Conservation (phyloP, 352 stramenopile species). For the Pythium pyrilobum region DNA sequence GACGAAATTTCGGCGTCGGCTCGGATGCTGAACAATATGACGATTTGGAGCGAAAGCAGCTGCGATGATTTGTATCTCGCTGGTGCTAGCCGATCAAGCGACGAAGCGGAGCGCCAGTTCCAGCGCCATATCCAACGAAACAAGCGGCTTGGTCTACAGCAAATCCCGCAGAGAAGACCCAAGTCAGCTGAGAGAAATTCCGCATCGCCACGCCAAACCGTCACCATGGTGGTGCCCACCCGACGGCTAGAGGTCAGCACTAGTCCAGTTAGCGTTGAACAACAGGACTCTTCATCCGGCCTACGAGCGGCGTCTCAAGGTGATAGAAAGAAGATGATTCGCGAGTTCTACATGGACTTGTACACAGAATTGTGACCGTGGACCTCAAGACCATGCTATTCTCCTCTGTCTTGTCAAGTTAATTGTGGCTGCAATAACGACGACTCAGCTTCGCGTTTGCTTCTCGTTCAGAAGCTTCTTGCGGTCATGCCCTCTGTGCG, state of each 20-base stretch:
- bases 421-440: too few species aligned
- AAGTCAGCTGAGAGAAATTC: neutral
- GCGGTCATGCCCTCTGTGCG: too few species aligned
- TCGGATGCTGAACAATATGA: too few species aligned
- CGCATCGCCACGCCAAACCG: neutral
- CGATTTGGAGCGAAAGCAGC: neutral
- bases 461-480: too few species aligned
- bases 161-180: neutral
- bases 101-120: slow-evolving; percentile 10
- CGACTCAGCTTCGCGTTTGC: too few species aligned
- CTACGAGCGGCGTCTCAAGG: neutral
- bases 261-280: too few species aligned
- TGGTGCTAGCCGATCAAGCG: neutral
- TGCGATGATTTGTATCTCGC: slow-evolving; percentile 11
- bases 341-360: slow-evolving; percentile 15
- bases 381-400: too few species aligned
- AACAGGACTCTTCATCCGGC: neutral
- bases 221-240: neutral
- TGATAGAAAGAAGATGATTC: neutral
- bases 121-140: slow-evolving; percentile 6
- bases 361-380: slow-evolving; percentile 13
- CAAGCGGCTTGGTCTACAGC: neutral
- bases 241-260: too few species aligned
- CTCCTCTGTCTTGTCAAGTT: too few species aligned
- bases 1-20: too few species aligned